Base-by-base conservation (phyloP, 2,329 filamentous ascomycete genomes). In the Juglanconis oblonga region DNA sequence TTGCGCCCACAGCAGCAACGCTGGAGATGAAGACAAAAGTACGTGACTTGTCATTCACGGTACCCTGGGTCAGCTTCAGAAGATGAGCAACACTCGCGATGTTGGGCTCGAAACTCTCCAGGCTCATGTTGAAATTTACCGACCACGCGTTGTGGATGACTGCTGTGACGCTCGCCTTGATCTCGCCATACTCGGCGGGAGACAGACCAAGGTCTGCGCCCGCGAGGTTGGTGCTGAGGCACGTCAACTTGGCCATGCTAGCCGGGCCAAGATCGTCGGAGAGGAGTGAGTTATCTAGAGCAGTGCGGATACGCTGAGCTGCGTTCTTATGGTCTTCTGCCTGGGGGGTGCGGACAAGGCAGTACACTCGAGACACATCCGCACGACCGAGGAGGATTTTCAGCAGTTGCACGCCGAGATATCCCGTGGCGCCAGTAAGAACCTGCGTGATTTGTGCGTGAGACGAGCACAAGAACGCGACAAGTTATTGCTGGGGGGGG, bases 341-440 rank as follows among this genome's bases (percentile, higher is more conserved):
- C n/a, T 36, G 31, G 33, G 9, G 57, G 38, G 57, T 52, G 50
- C 81, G 76, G 7, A 81, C 79, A 8, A 83, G 72, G 55, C 76
- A 77, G 73, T 78, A 84, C 0, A 85, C 74, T 3, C 72, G 71
- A 35, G 74, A 75, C n/a, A 89, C 77, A 42, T 85, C 83, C 5
- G 82, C 79, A 33, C 82, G 77, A 1, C 82, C 77, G 3, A 84
- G 81, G 1, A 89, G 76, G 13, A 87, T 79, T 0, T 82, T 79
- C 2, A 86, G 75, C 0, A 86, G 72, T 55, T 87, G 83, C 0
- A 83, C 80, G 3, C 86, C 86, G 0, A 88, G 73, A 4, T 82
- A 83, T 1, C 86, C 86, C 0, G 86, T 88, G 0, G 80, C 80
- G 8, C 86, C 86, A 1, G 86, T 88, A 8, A 88, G 70, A 11